Evolutionary conservation across 2,329 filamentous ascomycete genomes (phyloP), one percentile per base, ranked within the genome.

Genomic region (Fusarium anthophilum): DNA sequence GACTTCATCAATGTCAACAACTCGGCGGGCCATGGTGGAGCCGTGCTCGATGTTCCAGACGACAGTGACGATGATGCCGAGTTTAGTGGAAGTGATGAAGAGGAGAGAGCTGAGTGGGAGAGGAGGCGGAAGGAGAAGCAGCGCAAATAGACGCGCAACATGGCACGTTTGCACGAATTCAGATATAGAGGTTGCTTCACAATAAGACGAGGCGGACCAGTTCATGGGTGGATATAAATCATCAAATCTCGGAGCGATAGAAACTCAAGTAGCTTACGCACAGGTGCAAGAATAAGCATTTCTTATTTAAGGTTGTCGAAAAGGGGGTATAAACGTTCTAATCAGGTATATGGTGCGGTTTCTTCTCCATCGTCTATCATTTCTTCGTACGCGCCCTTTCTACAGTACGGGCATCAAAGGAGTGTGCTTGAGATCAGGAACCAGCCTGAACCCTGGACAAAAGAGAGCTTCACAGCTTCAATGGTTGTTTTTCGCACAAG

Each of bases 21-120:
- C 55, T 68, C 62, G 39, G 66, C 75, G n/a, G 39, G 63, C 30
- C 67, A 69, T n/a, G 54, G 41, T 32, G 61, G 69, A 32, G 63
- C 61, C 20, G 50, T 59, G 26, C 54, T 69, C 41, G 69, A 74
- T 45, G 73, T 78, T 39, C 76, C 79, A 17, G 79, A 77, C 3
- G 82, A 82, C 26, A 82, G 81, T 7, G 88, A 90, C 45, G 87
- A 89, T 7, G 87, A 90, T 67, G 89, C 86, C 44, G 89, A 91
- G 81, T 91, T 90, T 58, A 91, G 89, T 62, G 90, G 88, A 28
- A 91, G 90, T 75, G 90, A 91, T 69, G 89, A 91, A 15, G 90
- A 91, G 68, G 90, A 91, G 81, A 85, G 89, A 69, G 89, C 87
- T 24, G 89, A 90, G 82, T 90, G 87, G 86, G 88, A 91, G 81